Evolutionary conservation across 176 grass and related monocot genomes (phyloP).

Genomic region (Saccharum spontaneum): DNA sequence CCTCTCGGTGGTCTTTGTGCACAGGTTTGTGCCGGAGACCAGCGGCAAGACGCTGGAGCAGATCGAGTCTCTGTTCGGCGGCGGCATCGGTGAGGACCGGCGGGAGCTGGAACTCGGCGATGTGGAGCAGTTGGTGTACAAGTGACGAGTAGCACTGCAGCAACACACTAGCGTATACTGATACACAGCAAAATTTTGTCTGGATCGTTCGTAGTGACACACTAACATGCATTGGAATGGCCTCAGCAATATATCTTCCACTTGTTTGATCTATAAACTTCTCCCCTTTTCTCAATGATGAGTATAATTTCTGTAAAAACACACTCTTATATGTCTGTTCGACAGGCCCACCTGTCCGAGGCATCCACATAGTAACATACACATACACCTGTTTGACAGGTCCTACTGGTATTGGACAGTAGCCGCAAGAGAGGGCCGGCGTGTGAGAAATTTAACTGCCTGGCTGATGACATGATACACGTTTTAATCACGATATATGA

Average conservation of each 20-base stretch:
- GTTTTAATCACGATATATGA: not conserved
- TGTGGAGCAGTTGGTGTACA: constrained; percentile 30
- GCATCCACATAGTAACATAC: no score
- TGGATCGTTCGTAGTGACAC: not conserved
- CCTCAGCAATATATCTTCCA: not conserved
- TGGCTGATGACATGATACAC: not conserved
- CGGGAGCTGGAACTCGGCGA: constrained; percentile 56
- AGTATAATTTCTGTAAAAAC: not conserved
- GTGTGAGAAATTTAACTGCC: not conserved
- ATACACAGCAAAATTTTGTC: not conserved
- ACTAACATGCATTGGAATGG: not conserved
- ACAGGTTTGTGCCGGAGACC: constrained; percentile 60
- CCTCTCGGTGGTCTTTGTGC: constrained; percentile 62
- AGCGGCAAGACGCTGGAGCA: constrained; percentile 78
- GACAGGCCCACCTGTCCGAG: not conserved
- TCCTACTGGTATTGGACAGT: not conserved
- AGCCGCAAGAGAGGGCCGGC: not conserved
- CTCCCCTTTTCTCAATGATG: not conserved
- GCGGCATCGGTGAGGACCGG: not conserved
- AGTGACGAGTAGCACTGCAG: not conserved
- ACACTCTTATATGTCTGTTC: no score
- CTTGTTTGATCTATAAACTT: no score
- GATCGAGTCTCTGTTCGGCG: constrained; percentile 65
- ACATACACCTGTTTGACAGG: no score
- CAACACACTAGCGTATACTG: not conserved